Conservation (phyloP, 257 asterid species). For the Nicotiana undulata region DNA sequence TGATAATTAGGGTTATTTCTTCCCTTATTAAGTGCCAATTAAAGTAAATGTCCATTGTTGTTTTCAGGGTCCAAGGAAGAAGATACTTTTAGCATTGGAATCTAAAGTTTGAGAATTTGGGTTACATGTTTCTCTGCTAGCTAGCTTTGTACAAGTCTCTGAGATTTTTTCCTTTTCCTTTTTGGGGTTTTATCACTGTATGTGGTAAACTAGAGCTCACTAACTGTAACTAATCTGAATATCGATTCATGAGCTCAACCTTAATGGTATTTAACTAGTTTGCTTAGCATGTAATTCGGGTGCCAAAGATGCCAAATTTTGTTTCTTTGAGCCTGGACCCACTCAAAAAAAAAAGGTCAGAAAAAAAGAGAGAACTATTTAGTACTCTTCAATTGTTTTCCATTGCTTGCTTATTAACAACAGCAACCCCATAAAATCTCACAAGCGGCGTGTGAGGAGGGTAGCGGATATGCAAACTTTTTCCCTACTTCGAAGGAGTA, state of each 20-base stretch:
- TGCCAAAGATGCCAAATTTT: background rate
- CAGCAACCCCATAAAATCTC: too few relatives aligned
- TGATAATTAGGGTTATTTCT: background rate
- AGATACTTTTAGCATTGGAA: conserved; percentile 85
- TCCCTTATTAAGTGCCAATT: background rate
- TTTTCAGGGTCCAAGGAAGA: conserved; percentile 95
- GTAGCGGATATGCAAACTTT: too few relatives aligned
- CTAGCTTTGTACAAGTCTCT: background rate
- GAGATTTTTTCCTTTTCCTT: background rate
- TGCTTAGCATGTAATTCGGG: background rate
- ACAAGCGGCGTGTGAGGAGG: too few relatives aligned
- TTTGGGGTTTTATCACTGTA: background rate
- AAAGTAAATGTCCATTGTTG: background rate
- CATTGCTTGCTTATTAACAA: too few relatives aligned
- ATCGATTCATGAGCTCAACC: background rate
- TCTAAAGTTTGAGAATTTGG: conserved; percentile 34
- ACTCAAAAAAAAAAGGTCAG: too few relatives aligned
- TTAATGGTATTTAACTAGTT: background rate
- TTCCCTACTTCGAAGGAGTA: too few relatives aligned
- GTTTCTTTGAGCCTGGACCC: background rate
- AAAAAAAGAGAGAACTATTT: too few relatives aligned
- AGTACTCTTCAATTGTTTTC: too few relatives aligned
- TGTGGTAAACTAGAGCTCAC: background rate
- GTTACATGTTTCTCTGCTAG: background rate
- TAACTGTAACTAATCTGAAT: background rate